These are phyloP conservation scores for Solanum infundibuliforme DNA, from an alignment of 257 asterid genomes.

Conservation along the genomic window DNA sequence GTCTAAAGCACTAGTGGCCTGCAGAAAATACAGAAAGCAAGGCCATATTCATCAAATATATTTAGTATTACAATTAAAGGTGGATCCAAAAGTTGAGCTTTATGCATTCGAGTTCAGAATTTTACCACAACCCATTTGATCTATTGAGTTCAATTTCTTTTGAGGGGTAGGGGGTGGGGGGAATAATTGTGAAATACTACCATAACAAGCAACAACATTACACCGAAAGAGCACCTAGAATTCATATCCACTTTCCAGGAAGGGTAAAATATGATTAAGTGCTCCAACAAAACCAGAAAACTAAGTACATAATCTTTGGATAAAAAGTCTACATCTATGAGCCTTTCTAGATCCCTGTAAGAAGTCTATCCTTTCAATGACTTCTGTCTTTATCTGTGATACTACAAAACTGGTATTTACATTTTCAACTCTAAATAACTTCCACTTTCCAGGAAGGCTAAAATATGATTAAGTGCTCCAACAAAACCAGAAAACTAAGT, in stretches of 20 bases:
- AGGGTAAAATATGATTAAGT: not conserved
- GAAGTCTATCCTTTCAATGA: too few species aligned
- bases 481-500: too few species aligned
- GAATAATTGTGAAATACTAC: not conserved
- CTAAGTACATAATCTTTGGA: not conserved
- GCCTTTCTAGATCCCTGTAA: not conserved
- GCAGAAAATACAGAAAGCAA: slow-evolving; percentile 7
- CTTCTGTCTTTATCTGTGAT: too few species aligned
- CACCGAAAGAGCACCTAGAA: not conserved
- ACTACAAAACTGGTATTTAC: too few species aligned
- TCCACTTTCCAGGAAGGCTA: too few species aligned
- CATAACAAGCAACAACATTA: not conserved
- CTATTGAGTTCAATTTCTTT: not conserved
- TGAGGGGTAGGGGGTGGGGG: not conserved
- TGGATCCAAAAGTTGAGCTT: not conserved
- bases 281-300: not conserved
- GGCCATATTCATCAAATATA: not conserved
- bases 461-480: too few species aligned
- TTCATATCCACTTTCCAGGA: not conserved
- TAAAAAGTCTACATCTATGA: not conserved
- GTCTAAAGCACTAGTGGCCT: slow-evolving; percentile 98
- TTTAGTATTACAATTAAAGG: not conserved
- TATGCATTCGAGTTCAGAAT: not conserved
- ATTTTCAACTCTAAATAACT: too few species aligned
- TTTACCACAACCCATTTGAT: not conserved